Evolutionary conservation across 768 basidiomycete genomes (phyloP).

Genomic region (Rubroboletus pulcherrimus): DNA sequence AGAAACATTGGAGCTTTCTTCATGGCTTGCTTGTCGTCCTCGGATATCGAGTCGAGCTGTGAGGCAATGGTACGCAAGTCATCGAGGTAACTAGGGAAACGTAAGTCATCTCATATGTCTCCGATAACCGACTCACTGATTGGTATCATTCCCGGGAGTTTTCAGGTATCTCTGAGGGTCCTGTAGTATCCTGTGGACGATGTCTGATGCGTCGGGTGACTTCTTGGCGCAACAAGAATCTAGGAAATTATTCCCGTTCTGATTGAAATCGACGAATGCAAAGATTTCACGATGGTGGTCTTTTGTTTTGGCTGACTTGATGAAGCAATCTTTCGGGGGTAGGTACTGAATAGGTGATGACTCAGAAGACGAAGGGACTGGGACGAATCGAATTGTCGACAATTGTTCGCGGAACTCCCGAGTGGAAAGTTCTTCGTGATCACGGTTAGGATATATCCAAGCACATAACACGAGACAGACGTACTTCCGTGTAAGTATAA

Average conservation of each 20-base stretch:
- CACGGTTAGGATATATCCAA: neutral
- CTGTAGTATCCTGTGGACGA: conserved; percentile 7
- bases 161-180: conserved; percentile 5
- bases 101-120: conserved; percentile 1
- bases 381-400: conserved; percentile 9
- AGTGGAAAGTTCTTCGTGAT: conserved; percentile 5
- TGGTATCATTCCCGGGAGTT: neutral
- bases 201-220: conserved; percentile 12
- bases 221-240: conserved; percentile 12
- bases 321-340: conserved; percentile 14
- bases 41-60: conserved; percentile 5
- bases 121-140: conserved; percentile 1
- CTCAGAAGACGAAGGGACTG: neutral
- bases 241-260: conserved; percentile 10
- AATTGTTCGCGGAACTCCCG: conserved; percentile 4
- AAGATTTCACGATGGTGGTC: conserved; percentile 8
- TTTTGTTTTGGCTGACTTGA: neutral
- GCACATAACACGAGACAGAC: neutral
- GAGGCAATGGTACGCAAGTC: conserved; percentile 15
- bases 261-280: conserved; percentile 14
- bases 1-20: conserved; percentile 8
- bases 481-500: conserved; percentile 5
- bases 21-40: conserved; percentile 11
- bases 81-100: conserved; percentile 5
- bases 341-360: neutral